phyloP scores from a whole-genome alignment of 2,329 filamentous ascomycete species.

The Sclerotinia nivalis region DNA sequence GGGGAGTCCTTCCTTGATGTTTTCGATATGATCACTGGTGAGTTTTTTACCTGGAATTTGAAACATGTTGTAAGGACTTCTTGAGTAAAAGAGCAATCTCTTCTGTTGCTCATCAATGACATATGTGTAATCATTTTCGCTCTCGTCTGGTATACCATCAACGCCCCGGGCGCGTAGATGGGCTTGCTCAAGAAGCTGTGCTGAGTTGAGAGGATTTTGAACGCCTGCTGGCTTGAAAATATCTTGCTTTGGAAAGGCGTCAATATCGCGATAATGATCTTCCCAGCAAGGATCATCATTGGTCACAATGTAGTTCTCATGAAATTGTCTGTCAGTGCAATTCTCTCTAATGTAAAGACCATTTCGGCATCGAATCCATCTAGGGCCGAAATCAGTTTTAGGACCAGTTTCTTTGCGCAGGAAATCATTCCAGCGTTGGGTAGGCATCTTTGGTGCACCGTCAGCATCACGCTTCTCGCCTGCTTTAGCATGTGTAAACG shows the following conservation, averaged over 20 bases:
- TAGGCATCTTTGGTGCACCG: neutral
- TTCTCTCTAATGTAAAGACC: constrained; percentile 1
- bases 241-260: constrained; percentile 6
- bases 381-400: neutral
- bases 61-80: constrained; percentile 10
- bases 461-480: constrained; percentile 14
- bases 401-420: neutral
- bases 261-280: constrained; percentile 2
- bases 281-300: neutral
- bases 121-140: constrained; percentile 6
- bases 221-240: constrained; percentile 14
- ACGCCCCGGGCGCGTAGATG: neutral
- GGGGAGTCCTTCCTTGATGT: constrained; percentile 3
- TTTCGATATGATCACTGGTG: neutral
- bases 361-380: neutral
- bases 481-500: neutral
- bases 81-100: neutral
- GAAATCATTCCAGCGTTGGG: neutral
- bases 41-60: neutral
- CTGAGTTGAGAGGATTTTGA: constrained; percentile 13
- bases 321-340: neutral
- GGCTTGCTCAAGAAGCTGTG: constrained; percentile 10
- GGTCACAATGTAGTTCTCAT: too few species aligned
- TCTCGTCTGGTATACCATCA: neutral
- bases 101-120: neutral